Base-by-base conservation (phyloP, 2,329 filamentous ascomycete genomes). In the Ophiostoma tasmaniense region DNA sequence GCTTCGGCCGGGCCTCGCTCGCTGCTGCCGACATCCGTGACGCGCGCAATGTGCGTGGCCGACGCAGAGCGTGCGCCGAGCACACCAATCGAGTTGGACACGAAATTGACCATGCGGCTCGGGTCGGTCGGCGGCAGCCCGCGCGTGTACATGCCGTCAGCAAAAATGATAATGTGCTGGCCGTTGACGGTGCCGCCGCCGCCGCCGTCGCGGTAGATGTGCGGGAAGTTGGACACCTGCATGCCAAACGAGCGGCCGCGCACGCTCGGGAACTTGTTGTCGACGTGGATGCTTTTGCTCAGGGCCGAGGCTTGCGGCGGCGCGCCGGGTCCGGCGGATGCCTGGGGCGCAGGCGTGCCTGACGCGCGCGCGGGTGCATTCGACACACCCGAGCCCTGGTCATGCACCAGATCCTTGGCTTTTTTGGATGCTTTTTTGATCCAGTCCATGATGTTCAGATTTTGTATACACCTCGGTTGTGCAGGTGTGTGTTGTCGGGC, bases 121-220 rank as follows among this genome's bases (percentile, higher is more conserved):
- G 13, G 14, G 14, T 72, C 67, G 13, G 67, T 68, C 28, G 72
- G 72, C 68, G 72, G 71, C 45, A 25, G 66, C 1, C 72, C 72
- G 1, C n/a, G 28, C 4, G 72, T 73, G 67, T 73, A 73, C 13
- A 20, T 70, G 62, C 71, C 64, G 45, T 73, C 72, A 1, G 72
- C 69, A 59, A 71, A 73, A 30, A 72, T 72, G 67, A 72, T 71
- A 28, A 73, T 52, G 14, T 71, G 33, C 62, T 68, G 69, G 1
- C 72, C 72, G 66, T 50, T 50, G 1, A 73, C 70, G 1, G 69
- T 70, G 64, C 72, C 72, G 62, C 72, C 72, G 35, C 72, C 72
- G 30, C 72, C 72, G 35, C 72, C 72, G 67, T 73, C 72, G 37
- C 72, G 72, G 68, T 65, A 73, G 20, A 71, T 67, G 67, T 73